Percentiles rank a stretch among this genome's conserved stretches.
Evolutionary conservation across 139 green algal species (phyloP).

Genomic region (Pseudopediastrum boryanum): DNA sequence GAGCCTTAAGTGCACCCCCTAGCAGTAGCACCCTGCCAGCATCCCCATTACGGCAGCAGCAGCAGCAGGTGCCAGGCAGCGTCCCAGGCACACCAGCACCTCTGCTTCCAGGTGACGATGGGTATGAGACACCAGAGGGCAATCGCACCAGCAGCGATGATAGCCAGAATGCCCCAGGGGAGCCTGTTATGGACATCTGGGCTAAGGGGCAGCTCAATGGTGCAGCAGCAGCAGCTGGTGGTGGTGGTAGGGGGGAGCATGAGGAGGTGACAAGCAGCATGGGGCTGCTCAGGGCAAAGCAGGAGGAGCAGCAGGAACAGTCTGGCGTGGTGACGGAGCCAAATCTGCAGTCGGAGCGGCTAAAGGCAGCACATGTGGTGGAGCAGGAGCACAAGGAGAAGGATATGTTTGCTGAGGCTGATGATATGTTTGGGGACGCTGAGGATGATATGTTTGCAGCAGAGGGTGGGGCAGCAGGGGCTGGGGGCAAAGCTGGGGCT

Average conservation of each 20-base stretch:
- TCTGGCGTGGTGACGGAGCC: conserved; percentile 32
- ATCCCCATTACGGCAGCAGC: background rate
- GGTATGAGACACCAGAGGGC: conserved; percentile 43
- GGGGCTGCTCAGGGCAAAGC: conserved; percentile 5
- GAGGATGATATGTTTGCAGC: conserved; percentile 78
- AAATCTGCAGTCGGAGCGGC: conserved; percentile 34
- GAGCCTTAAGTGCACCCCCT: background rate
- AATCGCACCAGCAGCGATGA: conserved; percentile 35
- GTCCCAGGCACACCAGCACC: background rate
- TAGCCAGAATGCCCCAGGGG: conserved; percentile 35
- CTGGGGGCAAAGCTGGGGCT: background rate
- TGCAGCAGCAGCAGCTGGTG: background rate
- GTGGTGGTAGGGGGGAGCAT: background rate
- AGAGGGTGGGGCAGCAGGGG: conserved; percentile 9
- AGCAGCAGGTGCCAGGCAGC: background rate
- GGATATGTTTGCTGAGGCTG: background rate
- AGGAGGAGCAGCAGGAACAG: background rate
- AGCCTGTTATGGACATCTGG: conserved; percentile 51
- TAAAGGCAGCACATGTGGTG: conserved; percentile 8
- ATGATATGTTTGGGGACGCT: conserved; percentile 41
- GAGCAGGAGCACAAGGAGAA: conserved; percentile 20
- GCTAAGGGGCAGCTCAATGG: conserved; percentile 36
- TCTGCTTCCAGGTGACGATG: background rate
- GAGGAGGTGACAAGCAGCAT: conserved; percentile 2
- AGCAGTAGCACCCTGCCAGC: background rate